phyloP scores from a whole-genome alignment of 306 rosid species.

The Morella rubra region DNA sequence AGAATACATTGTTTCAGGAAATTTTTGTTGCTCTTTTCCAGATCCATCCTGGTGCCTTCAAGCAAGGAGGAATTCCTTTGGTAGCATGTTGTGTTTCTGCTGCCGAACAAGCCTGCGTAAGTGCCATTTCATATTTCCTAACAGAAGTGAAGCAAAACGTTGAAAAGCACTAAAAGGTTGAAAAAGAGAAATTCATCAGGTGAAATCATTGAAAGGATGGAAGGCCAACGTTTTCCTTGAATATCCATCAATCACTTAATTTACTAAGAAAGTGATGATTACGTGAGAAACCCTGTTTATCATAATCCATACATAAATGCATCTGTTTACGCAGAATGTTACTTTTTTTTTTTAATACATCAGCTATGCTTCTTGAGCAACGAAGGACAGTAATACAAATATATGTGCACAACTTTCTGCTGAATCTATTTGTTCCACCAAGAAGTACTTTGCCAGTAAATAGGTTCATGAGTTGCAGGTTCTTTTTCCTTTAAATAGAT shows the following conservation, averaged over 20 bases:
- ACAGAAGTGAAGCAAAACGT: neutral
- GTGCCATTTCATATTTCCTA: conserved; percentile 32
- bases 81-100: conserved; percentile 88
- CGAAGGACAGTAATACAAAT: neutral
- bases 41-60: conserved; percentile 92
- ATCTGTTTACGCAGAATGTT: neutral
- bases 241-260: neutral
- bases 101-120: conserved; percentile 85
- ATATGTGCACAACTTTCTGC: neutral
- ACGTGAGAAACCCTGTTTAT: neutral
- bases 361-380: neutral
- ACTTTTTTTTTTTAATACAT: neutral
- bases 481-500: neutral
- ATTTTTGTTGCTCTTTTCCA: conserved; percentile 39
- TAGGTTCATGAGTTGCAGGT: no score
- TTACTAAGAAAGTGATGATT: neutral
- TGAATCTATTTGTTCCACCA: conserved; percentile 3
- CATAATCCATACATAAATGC: neutral
- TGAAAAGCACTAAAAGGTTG: neutral
- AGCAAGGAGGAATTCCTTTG: conserved; percentile 87
- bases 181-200: neutral
- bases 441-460: no score
- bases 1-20: conserved; percentile 19
- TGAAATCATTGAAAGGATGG: neutral
- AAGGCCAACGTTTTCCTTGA: neutral